These are phyloP conservation scores for Limnanthes douglasii DNA, from an alignment of 345 rosid genomes.

Conservation along the genomic window DNA sequence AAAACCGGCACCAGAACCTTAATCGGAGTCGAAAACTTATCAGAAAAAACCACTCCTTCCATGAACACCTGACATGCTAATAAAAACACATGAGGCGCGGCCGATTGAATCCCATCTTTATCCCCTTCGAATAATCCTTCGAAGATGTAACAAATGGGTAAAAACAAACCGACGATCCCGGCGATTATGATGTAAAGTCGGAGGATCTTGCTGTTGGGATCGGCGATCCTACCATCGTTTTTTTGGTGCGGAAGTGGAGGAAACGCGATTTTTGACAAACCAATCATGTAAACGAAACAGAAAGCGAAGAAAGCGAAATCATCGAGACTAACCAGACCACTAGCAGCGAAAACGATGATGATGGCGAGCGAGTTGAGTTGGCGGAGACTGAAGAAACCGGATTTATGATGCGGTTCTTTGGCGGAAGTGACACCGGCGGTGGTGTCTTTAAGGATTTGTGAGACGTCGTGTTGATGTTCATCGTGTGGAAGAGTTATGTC, in stretches of 20 bases:
- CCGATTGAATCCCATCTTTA: conserved; percentile 50
- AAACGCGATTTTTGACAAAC: conserved; percentile 45
- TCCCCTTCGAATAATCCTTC: conserved; percentile 70
- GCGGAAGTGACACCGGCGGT: conserved; percentile 6
- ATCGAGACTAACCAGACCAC: conserved; percentile 40
- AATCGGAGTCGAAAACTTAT: conserved; percentile 49
- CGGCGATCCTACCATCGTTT: conserved; percentile 25
- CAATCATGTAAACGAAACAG: conserved; percentile 45
- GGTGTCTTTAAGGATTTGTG: conserved; percentile 4
- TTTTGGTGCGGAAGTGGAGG: conserved; percentile 17
- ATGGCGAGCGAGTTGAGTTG: conserved; percentile 58
- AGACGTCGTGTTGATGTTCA: conserved; percentile 8
- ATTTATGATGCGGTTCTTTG: background rate
- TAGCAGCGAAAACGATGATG: conserved; percentile 40
- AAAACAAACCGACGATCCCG: conserved; percentile 42
- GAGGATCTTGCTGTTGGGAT: conserved; percentile 25
- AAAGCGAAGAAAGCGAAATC: conserved; percentile 44
- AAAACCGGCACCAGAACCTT: conserved; percentile 64
- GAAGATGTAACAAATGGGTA: conserved; percentile 57
- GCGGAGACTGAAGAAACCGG: conserved; percentile 28
- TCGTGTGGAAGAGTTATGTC: conserved; percentile 49
- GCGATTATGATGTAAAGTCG: conserved; percentile 28
- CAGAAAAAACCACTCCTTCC: conserved; percentile 68
- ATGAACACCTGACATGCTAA: conserved; percentile 63
- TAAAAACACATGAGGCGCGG: conserved; percentile 75